Conservation (phyloP, 2,329 filamentous ascomycete species). For the Pseudogymnoascus destructans region DNA sequence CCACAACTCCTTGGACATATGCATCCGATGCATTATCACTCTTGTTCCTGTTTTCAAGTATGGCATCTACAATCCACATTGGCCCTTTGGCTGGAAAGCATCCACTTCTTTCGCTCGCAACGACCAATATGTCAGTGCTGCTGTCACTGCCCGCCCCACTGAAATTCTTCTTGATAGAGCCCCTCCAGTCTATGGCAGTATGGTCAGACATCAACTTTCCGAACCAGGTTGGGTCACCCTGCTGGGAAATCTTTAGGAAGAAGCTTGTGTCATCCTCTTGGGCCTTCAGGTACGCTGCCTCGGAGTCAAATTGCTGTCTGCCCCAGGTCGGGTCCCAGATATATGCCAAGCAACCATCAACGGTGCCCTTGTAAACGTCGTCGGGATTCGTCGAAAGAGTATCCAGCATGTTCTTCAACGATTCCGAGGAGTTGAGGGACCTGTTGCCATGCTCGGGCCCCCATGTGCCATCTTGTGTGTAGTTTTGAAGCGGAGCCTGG, state of each 20-base stretch:
- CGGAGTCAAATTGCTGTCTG: conserved; percentile 11
- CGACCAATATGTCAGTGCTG: conserved; percentile 20
- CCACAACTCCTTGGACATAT: conserved; percentile 16
- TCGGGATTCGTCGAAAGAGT: conserved; percentile 18
- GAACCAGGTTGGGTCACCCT: conserved; percentile 21
- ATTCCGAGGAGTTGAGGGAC: conserved; percentile 21
- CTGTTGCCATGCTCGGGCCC: conserved; percentile 21
- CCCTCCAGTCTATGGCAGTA: conserved; percentile 23
- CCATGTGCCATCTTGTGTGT: conserved; percentile 19
- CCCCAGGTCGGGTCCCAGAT: conserved; percentile 13
- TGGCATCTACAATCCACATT: conserved; percentile 21
- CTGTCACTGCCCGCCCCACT: conserved; percentile 14
- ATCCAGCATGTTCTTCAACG: conserved; percentile 20
- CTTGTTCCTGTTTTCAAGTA: conserved; percentile 15
- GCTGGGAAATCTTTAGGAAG: conserved; percentile 23
- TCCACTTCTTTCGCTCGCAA: conserved; percentile 24
- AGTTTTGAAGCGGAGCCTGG: conserved; percentile 24
- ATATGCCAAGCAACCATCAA: conserved; percentile 23
- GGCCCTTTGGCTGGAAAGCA: conserved; percentile 24
- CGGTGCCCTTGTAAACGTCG: conserved; percentile 21
- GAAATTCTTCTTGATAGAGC: conserved; percentile 19
- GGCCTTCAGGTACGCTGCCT: not conserved
- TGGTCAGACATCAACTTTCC: conserved; percentile 26
- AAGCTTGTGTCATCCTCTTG: conserved; percentile 20
- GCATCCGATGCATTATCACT: conserved; percentile 11